Percentiles rank a stretch among this genome's conserved stretches.
These are phyloP conservation scores for Fusarium hainanense DNA, from an alignment of 2,329 filamentous ascomycete species.

Conservation along the genomic window DNA sequence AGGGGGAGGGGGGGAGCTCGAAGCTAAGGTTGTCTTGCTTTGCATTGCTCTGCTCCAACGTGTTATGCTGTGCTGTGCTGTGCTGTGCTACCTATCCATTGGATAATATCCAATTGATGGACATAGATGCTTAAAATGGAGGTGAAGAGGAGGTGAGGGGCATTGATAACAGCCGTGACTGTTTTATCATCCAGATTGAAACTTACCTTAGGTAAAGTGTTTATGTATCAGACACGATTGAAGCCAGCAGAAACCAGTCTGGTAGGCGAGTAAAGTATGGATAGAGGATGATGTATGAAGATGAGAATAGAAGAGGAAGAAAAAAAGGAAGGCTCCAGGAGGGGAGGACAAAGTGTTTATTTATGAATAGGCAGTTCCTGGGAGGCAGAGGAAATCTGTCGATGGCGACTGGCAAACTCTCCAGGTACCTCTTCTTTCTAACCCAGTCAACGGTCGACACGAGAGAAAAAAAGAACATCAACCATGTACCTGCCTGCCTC, in stretches of 20 bases:
- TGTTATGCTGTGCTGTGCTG: neutral
- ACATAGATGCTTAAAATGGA: neutral
- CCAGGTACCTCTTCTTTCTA: neutral
- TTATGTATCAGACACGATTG: conserved; percentile 26
- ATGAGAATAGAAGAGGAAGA: conserved; percentile 18
- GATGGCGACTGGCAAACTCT: conserved; percentile 23
- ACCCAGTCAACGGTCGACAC: conserved; percentile 37
- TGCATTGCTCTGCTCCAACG: neutral
- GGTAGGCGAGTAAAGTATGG: conserved; percentile 15
- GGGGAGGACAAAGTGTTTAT: conserved; percentile 39
- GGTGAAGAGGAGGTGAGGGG: conserved; percentile 9
- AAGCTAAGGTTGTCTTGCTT: neutral
- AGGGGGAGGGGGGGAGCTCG: conserved; percentile 7
- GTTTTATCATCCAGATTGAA: conserved; percentile 18
- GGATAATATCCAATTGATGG: neutral
- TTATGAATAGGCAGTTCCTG: conserved; percentile 17
- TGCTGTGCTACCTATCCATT: neutral
- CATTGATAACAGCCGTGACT: conserved; percentile 31
- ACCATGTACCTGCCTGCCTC: conserved; percentile 2
- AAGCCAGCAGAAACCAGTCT: conserved; percentile 32
- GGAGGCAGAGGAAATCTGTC: conserved; percentile 29
- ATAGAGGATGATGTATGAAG: conserved; percentile 13
- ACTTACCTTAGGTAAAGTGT: conserved; percentile 37
- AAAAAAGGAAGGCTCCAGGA: conserved; percentile 6
- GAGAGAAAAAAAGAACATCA: conserved; percentile 19